Evolutionary conservation across 495 filamentous ascomycete genomes (phyloP), one percentile per base, ranked within the genome.

Genomic region (Lophiotrema nucula): DNA sequence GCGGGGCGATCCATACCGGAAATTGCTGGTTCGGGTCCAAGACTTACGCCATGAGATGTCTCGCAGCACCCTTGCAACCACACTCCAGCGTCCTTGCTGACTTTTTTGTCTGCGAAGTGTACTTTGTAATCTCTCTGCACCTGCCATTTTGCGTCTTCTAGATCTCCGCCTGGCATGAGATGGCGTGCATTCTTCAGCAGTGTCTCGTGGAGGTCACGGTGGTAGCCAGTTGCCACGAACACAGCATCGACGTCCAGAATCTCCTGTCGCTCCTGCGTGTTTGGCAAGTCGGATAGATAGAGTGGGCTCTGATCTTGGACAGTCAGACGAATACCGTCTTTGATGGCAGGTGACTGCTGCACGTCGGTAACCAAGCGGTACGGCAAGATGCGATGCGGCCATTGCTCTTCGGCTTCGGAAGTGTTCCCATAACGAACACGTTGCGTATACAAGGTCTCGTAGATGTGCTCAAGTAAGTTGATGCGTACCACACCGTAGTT

Each of bases 51-150:
- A 69, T 97, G 93, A 24, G 89, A 96, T 56, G 78, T 82, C 73
- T 98, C 90, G 66, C 90, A 93, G 70, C 91, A 97, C 1, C 93
- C 93, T 72, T 97, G 93, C 58, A 98, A 76, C 90, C 90, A 98
- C 27, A 97, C 79, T 11, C 91, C 91, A 6, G 82, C 80, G 13
- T 85, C 76, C 4, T 69, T 55, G 41, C 73, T 74, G 24, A 96
- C 86, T 58, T 81, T 81, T 22, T 78, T 81, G 6, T 77, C 73
- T 22, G 83, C 77, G 61, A 92, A 87, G 23, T 79, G 71, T 2
- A 96, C 81, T 12, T 78, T 76, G 68, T 98, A 98, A 69, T 96
- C 78, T 41, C 92, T 79, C 6, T 52, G 65, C 4, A 84, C 78
- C 38, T 59, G 42, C 70, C 72, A 77, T 21, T 57, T 56, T 3